Percentiles rank a stretch among this genome's conserved stretches.
These are phyloP conservation scores for Ilyonectria robusta DNA, from an alignment of 2,329 filamentous ascomycete genomes.

Conservation along the genomic window DNA sequence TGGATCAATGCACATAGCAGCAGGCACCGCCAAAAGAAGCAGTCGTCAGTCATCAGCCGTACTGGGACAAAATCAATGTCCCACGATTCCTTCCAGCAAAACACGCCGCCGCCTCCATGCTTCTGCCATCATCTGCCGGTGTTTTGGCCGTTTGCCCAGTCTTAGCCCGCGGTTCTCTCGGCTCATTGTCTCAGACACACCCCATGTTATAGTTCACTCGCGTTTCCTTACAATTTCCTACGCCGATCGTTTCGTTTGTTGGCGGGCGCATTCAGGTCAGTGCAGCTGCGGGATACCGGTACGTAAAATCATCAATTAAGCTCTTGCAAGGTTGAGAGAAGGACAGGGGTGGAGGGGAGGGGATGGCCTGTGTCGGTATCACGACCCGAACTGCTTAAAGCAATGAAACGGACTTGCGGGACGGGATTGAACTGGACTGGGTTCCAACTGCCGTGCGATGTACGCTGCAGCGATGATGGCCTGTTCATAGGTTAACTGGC, in stretches of 20 bases:
- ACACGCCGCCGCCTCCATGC: too few relatives aligned
- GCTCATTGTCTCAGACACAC: background rate
- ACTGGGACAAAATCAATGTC: too few relatives aligned
- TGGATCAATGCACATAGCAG: too few relatives aligned
- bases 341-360: background rate
- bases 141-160: too few relatives aligned
- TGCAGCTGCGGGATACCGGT: background rate
- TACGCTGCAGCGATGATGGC: background rate
- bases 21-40: too few relatives aligned
- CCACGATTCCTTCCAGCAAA: too few relatives aligned
- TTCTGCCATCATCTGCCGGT: too few relatives aligned
- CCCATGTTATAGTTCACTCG: background rate
- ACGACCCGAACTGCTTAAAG: background rate
- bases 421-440: background rate
- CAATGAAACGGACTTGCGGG: background rate
- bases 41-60: too few relatives aligned
- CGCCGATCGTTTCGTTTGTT: background rate
- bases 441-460: background rate
- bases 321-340: background rate
- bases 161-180: background rate
- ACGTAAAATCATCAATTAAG: too few relatives aligned
- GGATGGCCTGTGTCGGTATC: background rate
- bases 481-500: background rate
- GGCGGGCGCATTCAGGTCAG: background rate
- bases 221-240: background rate